A percentile compares a stretch with the other conserved stretches of the same genome.
Conservation (phyloP, 2,329 filamentous ascomycete genomes). For the Xylaria sp. region DNA sequence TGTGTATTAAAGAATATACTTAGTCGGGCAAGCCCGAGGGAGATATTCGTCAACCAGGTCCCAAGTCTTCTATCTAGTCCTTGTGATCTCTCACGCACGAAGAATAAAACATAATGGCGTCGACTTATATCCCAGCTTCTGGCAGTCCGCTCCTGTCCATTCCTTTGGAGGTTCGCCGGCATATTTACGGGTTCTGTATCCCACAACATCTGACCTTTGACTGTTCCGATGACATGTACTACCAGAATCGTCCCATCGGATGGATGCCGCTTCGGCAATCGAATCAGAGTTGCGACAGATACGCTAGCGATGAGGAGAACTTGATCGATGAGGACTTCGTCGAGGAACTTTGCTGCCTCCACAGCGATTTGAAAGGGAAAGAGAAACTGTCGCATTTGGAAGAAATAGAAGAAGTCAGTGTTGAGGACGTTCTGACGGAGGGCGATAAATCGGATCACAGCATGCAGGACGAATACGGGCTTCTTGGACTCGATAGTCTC, state of each 20-base stretch:
- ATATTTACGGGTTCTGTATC: conserved; percentile 29
- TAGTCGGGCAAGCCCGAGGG: neutral
- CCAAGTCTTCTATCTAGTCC: neutral
- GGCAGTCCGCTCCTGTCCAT: conserved; percentile 3
- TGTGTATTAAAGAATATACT: conserved; percentile 14
- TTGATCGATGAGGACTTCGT: neutral
- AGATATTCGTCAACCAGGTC: neutral
- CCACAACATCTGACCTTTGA: conserved; percentile 24
- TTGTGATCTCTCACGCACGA: neutral
- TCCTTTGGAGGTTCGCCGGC: conserved; percentile 24
- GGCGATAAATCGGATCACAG: neutral
- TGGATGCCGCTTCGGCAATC: conserved; percentile 25
- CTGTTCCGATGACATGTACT: conserved; percentile 26
- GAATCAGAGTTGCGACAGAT: conserved; percentile 12
- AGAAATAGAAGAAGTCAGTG: conserved; percentile 4
- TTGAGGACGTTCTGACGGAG: neutral
- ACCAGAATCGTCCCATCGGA: conserved; percentile 20
- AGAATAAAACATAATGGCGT: conserved; percentile 2
- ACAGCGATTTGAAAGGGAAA: conserved; percentile 10
- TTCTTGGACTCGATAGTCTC: neutral
- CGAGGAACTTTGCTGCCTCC: neutral
- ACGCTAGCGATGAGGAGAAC: conserved; percentile 5
- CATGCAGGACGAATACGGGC: neutral
- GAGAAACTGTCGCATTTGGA: neutral
- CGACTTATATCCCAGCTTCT: neutral